phyloP scores from a whole-genome alignment of 1,284 basidiomycete species.

The Fomitiporia mediterranea region DNA sequence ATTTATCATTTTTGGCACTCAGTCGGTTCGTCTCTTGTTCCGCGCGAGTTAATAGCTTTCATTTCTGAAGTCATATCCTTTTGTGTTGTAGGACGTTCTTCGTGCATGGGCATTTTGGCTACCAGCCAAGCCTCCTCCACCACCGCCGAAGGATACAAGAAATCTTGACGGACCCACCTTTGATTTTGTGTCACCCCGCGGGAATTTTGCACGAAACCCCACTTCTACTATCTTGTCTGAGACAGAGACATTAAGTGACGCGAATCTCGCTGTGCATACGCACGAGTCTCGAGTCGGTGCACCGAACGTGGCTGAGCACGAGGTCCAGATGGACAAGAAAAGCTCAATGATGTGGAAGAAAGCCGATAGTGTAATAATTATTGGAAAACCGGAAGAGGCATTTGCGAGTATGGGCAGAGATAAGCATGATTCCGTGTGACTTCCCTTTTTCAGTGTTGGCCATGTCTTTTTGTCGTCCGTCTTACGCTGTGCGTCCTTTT shows the following conservation, averaged over 20 bases:
- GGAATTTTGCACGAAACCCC: not conserved
- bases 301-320: not conserved
- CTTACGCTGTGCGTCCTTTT: not conserved
- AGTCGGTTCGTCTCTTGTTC: conserved; percentile 26
- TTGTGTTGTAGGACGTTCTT: conserved; percentile 31
- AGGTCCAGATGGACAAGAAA: not conserved
- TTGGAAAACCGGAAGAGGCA: conserved; percentile 7
- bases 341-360: not conserved
- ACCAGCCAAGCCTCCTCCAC: not conserved
- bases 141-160: conserved; percentile 1
- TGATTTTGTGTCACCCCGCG: not conserved
- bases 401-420: not conserved
- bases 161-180: not conserved
- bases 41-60: not conserved
- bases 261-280: not conserved
- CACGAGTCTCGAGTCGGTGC: not conserved
- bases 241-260: not conserved
- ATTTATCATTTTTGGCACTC: conserved; percentile 36
- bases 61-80: not conserved
- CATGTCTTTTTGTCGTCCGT: not conserved
- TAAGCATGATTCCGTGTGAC: not conserved
- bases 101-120: conserved; percentile 35
- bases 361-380: conserved; percentile 6
- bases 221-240: not conserved
- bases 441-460: no score